These are phyloP conservation scores for Nicotiana knightiana DNA, from an alignment of 257 asterid species.

Conservation along the genomic window DNA sequence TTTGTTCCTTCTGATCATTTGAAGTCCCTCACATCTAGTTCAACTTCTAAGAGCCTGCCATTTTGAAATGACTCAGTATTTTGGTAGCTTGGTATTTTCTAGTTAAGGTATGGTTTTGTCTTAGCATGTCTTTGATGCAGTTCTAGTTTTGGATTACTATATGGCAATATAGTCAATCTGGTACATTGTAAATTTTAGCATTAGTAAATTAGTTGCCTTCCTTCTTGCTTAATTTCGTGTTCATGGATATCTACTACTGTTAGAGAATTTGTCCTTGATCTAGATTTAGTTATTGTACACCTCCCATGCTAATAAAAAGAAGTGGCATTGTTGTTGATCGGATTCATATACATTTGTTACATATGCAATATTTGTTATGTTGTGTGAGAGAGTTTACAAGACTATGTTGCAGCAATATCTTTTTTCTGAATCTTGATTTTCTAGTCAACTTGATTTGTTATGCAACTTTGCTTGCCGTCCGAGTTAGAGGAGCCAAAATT, in stretches of 20 bases:
- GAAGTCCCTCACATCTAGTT: constrained; percentile 55
- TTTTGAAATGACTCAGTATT: constrained; percentile 28
- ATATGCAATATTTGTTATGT: not conserved
- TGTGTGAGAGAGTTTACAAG: not conserved
- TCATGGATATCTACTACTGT: constrained; percentile 3
- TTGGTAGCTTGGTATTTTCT: not conserved
- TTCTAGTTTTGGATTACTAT: not conserved
- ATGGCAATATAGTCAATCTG: not conserved
- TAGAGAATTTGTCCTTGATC: not conserved
- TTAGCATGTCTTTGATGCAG: not conserved
- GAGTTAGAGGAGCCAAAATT: too few relatives aligned
- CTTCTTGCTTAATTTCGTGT: not conserved
- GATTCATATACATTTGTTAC: not conserved
- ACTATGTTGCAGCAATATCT: not conserved
- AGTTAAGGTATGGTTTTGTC: constrained; percentile 5
- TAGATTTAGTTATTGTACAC: not conserved
- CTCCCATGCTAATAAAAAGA: not conserved
- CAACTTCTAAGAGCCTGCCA: constrained; percentile 88
- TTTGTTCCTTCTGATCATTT: constrained; percentile 76
- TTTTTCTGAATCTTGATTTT: not conserved
- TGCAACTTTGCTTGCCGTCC: not conserved
- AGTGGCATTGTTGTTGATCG: not conserved
- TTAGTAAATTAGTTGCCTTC: not conserved
- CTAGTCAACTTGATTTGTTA: not conserved
- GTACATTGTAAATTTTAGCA: not conserved